Conservation (phyloP, 768 basidiomycete species). For the Collybia mongolica region DNA sequence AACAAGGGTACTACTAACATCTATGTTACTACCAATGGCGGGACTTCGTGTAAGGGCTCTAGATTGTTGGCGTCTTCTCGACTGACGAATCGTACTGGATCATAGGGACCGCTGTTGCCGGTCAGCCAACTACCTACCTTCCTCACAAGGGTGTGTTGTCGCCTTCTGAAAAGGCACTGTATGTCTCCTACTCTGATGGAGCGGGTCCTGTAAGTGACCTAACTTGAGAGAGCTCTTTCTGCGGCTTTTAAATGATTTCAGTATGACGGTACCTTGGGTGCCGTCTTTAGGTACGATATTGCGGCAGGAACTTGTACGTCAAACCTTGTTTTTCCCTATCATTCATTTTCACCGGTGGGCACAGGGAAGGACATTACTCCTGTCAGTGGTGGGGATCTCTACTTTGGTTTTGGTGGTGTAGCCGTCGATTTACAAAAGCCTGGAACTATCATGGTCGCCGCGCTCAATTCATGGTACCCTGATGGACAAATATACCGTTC, state of each 20-base stretch:
- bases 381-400: conserved; percentile 53
- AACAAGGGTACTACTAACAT: conserved; percentile 53
- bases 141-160: conserved; percentile 70
- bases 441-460: conserved; percentile 68
- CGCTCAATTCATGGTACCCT: conserved; percentile 64
- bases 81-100: background rate
- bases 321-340: background rate
- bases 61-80: too few relatives aligned
- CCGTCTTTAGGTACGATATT: conserved; percentile 52
- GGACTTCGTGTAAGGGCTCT: conserved; percentile 46
- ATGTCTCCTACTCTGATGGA: conserved; percentile 61
- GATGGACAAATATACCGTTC: conserved; percentile 68
- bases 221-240: background rate
- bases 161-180: conserved; percentile 52
- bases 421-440: conserved; percentile 59
- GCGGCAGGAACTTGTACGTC: conserved; percentile 41
- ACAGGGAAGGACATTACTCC: conserved; percentile 64
- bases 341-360: background rate
- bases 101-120: conserved; percentile 54
- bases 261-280: conserved; percentile 57
- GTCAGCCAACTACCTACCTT: conserved; percentile 55
- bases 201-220: conserved; percentile 48
- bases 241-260: conserved; percentile 6
- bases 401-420: conserved; percentile 63
- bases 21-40: conserved; percentile 56